Evolutionary conservation across 1,284 basidiomycete genomes (phyloP).

Genomic region (Boletus semigastroideus): DNA sequence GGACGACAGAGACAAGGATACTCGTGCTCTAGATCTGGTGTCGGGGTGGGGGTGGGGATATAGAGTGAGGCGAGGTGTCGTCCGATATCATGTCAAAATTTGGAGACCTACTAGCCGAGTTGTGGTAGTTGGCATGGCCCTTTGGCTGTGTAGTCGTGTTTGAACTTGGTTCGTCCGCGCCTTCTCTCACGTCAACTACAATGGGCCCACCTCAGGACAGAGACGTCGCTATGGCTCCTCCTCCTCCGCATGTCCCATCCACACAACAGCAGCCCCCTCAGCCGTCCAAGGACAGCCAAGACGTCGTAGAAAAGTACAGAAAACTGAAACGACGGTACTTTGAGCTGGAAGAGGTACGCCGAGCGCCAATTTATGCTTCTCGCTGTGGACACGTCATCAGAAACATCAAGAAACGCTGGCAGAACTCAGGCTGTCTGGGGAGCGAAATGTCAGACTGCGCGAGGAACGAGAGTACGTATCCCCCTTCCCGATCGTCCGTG

Average conservation of each 20-base stretch:
- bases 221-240: conserved; percentile 52
- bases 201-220: conserved; percentile 29
- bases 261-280: conserved; percentile 26
- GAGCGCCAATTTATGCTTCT: conserved; percentile 19
- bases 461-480: conserved; percentile 57
- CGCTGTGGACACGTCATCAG: conserved; percentile 34
- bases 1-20: neutral
- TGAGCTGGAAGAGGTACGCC: conserved; percentile 62
- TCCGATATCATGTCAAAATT: neutral
- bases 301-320: conserved; percentile 58
- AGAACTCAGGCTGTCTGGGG: conserved; percentile 54
- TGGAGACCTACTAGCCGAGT: conserved; percentile 10
- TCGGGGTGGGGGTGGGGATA: neutral
- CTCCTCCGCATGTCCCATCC: conserved; percentile 34
- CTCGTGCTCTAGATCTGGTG: neutral
- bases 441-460: conserved; percentile 57
- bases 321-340: conserved; percentile 61
- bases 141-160: conserved; percentile 34
- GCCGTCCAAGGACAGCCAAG: conserved; percentile 41
- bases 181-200: conserved; percentile 29
- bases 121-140: conserved; percentile 1
- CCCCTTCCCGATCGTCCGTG: conserved; percentile 6
- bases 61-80: neutral
- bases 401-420: conserved; percentile 55
- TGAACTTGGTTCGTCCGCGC: conserved; percentile 34